A percentile compares a stretch with the other conserved stretches of the same genome.
Evolutionary conservation across 2,329 filamentous ascomycete genomes (phyloP).

Genomic region (Xylariaceae sp.): DNA sequence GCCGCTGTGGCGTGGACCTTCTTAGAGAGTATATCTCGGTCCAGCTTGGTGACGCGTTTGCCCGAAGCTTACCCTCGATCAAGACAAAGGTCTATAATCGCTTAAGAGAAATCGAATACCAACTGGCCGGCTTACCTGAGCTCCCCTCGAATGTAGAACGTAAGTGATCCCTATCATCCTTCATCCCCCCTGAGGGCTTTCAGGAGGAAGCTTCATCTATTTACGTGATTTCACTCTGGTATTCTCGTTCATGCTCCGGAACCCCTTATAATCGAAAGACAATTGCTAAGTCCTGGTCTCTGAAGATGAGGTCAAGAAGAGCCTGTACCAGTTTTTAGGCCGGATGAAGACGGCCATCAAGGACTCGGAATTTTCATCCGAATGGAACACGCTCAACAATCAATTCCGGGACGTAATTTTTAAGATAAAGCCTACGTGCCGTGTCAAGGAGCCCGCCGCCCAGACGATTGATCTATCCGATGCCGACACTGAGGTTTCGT

Average conservation of each 20-base stretch:
- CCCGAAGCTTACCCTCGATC: conserved; percentile 59
- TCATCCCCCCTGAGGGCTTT: not conserved
- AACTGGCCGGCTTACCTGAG: conserved; percentile 68
- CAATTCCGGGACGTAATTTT: conserved; percentile 43
- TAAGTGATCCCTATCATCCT: conserved; percentile 18
- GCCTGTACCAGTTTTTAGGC: conserved; percentile 62
- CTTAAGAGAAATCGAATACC: conserved; percentile 56
- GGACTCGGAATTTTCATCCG: conserved; percentile 49
- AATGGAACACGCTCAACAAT: conserved; percentile 41
- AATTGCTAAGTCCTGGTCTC: not conserved
- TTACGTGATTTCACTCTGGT: too few species aligned
- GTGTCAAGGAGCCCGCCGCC: conserved; percentile 35
- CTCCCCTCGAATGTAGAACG: conserved; percentile 70
- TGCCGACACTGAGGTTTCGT: conserved; percentile 35
- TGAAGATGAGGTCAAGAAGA: conserved; percentile 64
- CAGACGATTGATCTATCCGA: conserved; percentile 40
- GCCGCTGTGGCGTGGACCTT: conserved; percentile 59
- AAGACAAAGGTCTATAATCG: conserved; percentile 57
- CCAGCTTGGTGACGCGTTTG: conserved; percentile 60
- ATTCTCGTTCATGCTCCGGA: too few species aligned
- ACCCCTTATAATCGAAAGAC: not conserved
- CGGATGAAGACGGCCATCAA: conserved; percentile 60
- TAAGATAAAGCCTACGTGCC: conserved; percentile 43
- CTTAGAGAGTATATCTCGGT: conserved; percentile 59
- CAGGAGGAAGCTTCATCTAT: too few species aligned